phyloP scores from a whole-genome alignment of 257 asterid genomes.

The Solanum appendiculatum region DNA sequence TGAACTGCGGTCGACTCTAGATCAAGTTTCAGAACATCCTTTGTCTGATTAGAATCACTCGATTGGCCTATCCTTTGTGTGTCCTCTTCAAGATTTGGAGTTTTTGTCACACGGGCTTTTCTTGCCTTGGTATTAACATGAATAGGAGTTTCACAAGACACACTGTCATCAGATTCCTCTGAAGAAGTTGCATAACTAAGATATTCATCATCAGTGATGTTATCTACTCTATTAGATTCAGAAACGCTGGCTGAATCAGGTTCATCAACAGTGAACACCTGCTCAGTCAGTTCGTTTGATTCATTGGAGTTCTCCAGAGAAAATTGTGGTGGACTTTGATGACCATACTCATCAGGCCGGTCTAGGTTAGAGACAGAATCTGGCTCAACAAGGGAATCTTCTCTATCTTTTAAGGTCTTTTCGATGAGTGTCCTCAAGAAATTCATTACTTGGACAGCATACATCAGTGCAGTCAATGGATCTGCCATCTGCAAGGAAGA shows the following conservation, averaged over 20 bases:
- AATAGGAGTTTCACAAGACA: slow-evolving; percentile 23
- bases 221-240: slow-evolving; percentile 24
- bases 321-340: slow-evolving; percentile 33
- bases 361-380: slow-evolving; percentile 22
- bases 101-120: slow-evolving; percentile 10
- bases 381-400: slow-evolving; percentile 40
- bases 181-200: slow-evolving; percentile 42
- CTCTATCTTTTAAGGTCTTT: slow-evolving; percentile 67
- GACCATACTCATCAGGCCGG: slow-evolving; percentile 59
- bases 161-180: slow-evolving; percentile 49
- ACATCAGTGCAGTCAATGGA: slow-evolving; percentile 84
- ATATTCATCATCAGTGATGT: slow-evolving; percentile 40
- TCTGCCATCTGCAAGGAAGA: slow-evolving; percentile 63
- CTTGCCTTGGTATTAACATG: slow-evolving; percentile 1
- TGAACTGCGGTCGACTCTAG: slow-evolving; percentile 11
- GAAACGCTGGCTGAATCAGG: slow-evolving; percentile 32
- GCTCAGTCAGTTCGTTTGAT: slow-evolving; percentile 20
- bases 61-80: slow-evolving; percentile 18
- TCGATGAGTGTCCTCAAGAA: slow-evolving; percentile 77
- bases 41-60: slow-evolving; percentile 18
- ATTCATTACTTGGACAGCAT: slow-evolving; percentile 94
- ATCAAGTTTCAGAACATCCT: slow-evolving; percentile 15
- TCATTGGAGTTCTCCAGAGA: slow-evolving; percentile 12
- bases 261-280: slow-evolving; percentile 21
- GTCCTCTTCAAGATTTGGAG: slow-evolving; percentile 13